Conservation (phyloP, 495 filamentous ascomycete species). For the Mytilinidion resinicola region DNA sequence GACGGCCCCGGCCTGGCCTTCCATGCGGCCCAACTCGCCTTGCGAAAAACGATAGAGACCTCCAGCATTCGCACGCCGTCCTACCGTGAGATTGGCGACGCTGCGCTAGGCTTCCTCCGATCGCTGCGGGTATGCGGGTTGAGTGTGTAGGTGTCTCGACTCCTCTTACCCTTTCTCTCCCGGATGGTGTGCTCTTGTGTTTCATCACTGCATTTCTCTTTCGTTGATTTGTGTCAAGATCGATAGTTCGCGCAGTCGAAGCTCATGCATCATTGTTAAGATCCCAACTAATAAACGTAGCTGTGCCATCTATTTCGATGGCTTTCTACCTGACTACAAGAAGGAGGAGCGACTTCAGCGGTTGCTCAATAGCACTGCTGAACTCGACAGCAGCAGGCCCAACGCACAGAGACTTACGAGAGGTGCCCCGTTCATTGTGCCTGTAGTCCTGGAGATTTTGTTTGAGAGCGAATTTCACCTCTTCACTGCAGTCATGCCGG, state of each 20-base stretch:
- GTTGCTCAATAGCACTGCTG: conserved; percentile 3
- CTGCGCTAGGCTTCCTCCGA: conserved; percentile 17
- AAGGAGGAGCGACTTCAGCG: conserved; percentile 12
- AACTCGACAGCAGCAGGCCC: conserved; percentile 1
- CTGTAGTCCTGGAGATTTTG: conserved; percentile 17
- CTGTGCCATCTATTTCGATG: conserved; percentile 25
- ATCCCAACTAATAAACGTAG: neutral
- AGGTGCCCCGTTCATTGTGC: conserved; percentile 17
- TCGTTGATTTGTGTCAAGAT: no score
- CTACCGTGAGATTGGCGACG: conserved; percentile 1
- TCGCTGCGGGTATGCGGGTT: conserved; percentile 7
- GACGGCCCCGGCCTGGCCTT: conserved; percentile 27
- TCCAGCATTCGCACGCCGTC: conserved; percentile 5
- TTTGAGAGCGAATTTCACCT: conserved; percentile 5
- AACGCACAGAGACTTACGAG: neutral
- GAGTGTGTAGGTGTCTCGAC: conserved; percentile 15
- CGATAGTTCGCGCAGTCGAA: no score
- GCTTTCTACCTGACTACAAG: conserved; percentile 22
- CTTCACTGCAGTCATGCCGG: conserved; percentile 16
- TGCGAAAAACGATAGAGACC: neutral
- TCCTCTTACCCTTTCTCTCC: no score
- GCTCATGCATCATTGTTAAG: no score
- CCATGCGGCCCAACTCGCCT: conserved; percentile 7
- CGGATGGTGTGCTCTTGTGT: no score
- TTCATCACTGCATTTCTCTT: no score